Conservation (phyloP, 768 basidiomycete genomes). For the Crassisporium funariophilum region DNA sequence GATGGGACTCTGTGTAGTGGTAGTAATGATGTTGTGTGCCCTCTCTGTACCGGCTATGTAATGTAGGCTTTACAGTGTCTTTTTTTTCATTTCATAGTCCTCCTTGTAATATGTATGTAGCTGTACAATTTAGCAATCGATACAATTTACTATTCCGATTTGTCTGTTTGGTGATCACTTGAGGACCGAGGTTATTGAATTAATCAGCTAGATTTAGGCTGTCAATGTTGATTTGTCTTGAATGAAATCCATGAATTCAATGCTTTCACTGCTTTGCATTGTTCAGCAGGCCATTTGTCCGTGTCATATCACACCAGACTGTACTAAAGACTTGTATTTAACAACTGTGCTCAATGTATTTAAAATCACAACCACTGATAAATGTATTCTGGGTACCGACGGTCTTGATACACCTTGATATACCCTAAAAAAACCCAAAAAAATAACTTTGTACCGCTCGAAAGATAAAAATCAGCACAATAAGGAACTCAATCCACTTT, state of each 20-base stretch:
- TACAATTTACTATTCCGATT: no score
- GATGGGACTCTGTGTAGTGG: no score
- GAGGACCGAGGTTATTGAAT: no score
- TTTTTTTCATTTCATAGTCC: no score
- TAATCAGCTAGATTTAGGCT: no score
- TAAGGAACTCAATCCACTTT: background rate
- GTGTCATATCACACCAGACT: background rate
- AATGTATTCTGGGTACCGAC: background rate
- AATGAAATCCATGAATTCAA: background rate
- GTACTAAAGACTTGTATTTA: background rate
- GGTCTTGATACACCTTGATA: background rate
- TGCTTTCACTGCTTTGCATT: background rate
- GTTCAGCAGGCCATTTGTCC: background rate
- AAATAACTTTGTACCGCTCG: background rate
- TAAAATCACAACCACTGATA: background rate
- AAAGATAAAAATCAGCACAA: background rate
- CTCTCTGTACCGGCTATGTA: no score
- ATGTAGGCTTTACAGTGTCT: no score
- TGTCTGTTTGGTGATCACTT: no score
- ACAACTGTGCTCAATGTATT: background rate
- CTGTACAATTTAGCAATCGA: no score
- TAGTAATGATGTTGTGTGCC: no score
- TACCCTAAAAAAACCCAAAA: background rate
- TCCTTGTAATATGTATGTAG: no score
- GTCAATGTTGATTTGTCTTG: no score